A percentile compares a stretch with the other conserved stretches of the same genome.
phyloP scores from a whole-genome alignment of 495 filamentous ascomycete genomes.

The Thozetella sp. region DNA sequence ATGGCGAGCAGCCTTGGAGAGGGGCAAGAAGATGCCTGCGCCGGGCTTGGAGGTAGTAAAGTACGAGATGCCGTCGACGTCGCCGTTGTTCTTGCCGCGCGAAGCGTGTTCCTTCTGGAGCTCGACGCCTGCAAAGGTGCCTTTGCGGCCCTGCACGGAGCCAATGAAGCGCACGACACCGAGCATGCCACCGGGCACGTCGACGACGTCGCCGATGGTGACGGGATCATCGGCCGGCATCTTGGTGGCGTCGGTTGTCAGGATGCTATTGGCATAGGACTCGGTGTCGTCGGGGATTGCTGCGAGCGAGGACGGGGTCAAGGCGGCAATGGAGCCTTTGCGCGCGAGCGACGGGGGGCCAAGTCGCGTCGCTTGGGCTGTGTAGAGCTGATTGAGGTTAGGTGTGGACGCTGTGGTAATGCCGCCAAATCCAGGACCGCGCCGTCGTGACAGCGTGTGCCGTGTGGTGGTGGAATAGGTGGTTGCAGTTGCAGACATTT shows the following conservation, averaged over 20 bases:
- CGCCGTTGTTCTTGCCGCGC: constrained; percentile 93
- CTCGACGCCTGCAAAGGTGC: constrained; percentile 94
- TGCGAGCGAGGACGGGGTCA: constrained; percentile 62
- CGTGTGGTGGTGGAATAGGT: constrained; percentile 77
- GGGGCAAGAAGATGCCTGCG: constrained; percentile 92
- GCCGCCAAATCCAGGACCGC: constrained; percentile 30
- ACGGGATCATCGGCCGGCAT: constrained; percentile 44
- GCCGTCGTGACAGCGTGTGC: constrained; percentile 55
- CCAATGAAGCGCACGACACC: constrained; percentile 91
- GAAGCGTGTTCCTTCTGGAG: constrained; percentile 76
- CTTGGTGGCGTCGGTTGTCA: constrained; percentile 43
- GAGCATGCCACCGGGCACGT: constrained; percentile 93
- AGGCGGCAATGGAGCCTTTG: constrained; percentile 66
- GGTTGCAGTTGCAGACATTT: constrained; percentile 45
- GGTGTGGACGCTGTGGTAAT: constrained; percentile 61
- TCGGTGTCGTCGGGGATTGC: constrained; percentile 62
- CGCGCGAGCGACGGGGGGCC: constrained; percentile 54
- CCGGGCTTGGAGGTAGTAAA: constrained; percentile 78
- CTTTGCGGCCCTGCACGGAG: constrained; percentile 83
- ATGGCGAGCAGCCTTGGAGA: constrained; percentile 74
- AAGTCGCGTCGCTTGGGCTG: constrained; percentile 38
- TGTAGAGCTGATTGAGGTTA: constrained; percentile 54
- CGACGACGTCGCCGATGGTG: constrained; percentile 85
- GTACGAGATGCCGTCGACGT: constrained; percentile 90
- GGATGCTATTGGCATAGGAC: constrained; percentile 56